phyloP scores from a whole-genome alignment of 139 green algal genomes.

The Tetratostichococcus sp. region DNA sequence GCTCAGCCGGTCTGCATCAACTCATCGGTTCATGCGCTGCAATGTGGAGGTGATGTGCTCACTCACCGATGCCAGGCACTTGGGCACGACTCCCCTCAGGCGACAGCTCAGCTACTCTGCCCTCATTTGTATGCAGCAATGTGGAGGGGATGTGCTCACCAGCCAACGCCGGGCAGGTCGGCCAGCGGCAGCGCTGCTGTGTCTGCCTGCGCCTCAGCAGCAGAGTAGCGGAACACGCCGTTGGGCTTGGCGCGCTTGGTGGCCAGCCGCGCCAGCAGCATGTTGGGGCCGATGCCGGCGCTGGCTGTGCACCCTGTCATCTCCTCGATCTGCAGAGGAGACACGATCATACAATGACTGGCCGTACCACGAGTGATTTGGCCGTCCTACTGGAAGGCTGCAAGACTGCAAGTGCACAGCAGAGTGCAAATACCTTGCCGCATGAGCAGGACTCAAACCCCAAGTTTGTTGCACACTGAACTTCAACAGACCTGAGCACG shows the following conservation, averaged over 20 bases:
- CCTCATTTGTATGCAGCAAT: too few species aligned
- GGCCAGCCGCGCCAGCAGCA: constrained; percentile 77
- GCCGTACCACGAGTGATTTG: too few species aligned
- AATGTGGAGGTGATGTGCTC: too few species aligned
- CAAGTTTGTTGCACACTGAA: too few species aligned
- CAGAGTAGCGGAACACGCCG: constrained; percentile 47
- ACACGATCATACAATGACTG: neutral
- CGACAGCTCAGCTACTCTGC: too few species aligned
- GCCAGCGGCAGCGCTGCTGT: constrained; percentile 51
- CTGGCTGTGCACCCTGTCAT: constrained; percentile 43
- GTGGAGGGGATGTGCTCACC: constrained; percentile 25
- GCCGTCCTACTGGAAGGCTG: too few species aligned
- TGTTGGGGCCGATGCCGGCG: constrained; percentile 71
- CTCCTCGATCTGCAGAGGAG: constrained; percentile 1
- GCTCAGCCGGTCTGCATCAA: too few species aligned
- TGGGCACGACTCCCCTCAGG: too few species aligned
- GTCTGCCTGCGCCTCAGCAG: constrained; percentile 29
- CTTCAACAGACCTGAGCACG: constrained; percentile 49
- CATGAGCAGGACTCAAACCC: too few species aligned
- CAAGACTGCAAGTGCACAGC: neutral
- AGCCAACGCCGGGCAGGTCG: constrained; percentile 87
- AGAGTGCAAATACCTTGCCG: too few species aligned
- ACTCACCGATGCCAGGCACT: too few species aligned
- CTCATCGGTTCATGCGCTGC: too few species aligned
- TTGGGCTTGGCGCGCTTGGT: constrained; percentile 83